Evolutionary conservation across 1,284 basidiomycete genomes (phyloP), one percentile per base, ranked within the genome.

Genomic region (Clitocybe nebularis): DNA sequence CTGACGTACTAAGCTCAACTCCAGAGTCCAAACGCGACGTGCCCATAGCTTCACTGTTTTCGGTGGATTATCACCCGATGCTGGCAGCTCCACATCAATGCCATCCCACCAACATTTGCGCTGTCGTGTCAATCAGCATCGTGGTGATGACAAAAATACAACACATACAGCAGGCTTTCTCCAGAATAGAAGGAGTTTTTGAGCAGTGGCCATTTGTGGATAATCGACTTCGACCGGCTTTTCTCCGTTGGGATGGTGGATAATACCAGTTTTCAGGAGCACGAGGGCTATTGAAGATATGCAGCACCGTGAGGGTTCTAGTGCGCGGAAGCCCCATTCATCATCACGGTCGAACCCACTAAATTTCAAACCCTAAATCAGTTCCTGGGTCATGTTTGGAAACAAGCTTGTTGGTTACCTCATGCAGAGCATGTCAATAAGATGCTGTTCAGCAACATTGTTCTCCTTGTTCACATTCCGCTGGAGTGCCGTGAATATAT

Each of bases 71-170:
- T 71, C 76, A 3, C 68, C 66, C 8, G 56, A 53, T 16, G 71
- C 68, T 5, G 82, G 77, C 16, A 97, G 64, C 41, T 94, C 87
- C 25, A 98, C 80, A 54, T 98, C 93, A 37, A 94, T 78, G 11
- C 94, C 94, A 58, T 99, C 96, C 95, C 95, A 99, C 95, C 95
- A 99, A 68, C 96, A 99, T 68, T 99, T 99, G 41, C 95, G 79
- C 92, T 94, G 46, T 16, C 41, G 39, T 17, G 8, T 26, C 28
- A 6, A 47, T 40, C 34, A 45, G 40, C 25, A 36, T 30, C 3
- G 9, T 24, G 16, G 37, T 25, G 14, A 37, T 7, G 41, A 23
- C 30, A 30, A 32, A 20, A 40, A 52, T 4, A 41, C 30, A 41
- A 54, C 30, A 78, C 89, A 55, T 64, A 95, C 93, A 11, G 95